Percentiles rank a stretch among this genome's conserved stretches.
These are phyloP conservation scores for Solanum dulcamara DNA, from an alignment of 257 asterid species.

Conservation along the genomic window DNA sequence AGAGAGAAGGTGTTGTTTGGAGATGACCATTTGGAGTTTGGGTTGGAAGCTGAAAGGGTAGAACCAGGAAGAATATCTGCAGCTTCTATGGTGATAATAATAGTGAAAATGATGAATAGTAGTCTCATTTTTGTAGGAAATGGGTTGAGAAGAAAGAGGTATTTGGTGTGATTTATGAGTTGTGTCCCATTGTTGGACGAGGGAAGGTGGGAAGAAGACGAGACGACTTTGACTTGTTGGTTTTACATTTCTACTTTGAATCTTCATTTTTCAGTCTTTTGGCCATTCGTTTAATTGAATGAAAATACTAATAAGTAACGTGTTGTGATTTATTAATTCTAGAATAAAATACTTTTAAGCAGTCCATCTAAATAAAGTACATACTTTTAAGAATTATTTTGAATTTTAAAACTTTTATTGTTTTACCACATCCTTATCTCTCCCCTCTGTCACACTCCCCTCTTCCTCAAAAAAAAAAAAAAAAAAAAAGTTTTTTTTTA, in stretches of 20 bases:
- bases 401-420: no score
- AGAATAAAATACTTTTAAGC: background rate
- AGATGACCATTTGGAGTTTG: slow-evolving; percentile 45
- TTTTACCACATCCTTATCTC: no score
- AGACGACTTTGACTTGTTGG: background rate
- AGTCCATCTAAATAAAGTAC: no score
- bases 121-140: background rate
- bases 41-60: slow-evolving; percentile 38
- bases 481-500: no score
- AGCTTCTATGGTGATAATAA: slow-evolving; percentile 5
- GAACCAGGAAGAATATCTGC: slow-evolving; percentile 41
- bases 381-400: no score
- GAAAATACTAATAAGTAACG: background rate
- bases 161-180: background rate
- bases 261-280: background rate
- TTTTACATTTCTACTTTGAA: background rate
- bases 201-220: background rate
- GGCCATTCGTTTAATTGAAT: background rate
- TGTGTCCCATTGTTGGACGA: background rate
- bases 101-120: background rate
- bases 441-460: no score
- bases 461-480: no score
- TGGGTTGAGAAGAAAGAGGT: background rate
- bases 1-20: slow-evolving; percentile 35
- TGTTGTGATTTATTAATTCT: background rate